These are phyloP conservation scores for Albugo laibachii DNA, from an alignment of 352 stramenopile genomes.

Conservation along the genomic window DNA sequence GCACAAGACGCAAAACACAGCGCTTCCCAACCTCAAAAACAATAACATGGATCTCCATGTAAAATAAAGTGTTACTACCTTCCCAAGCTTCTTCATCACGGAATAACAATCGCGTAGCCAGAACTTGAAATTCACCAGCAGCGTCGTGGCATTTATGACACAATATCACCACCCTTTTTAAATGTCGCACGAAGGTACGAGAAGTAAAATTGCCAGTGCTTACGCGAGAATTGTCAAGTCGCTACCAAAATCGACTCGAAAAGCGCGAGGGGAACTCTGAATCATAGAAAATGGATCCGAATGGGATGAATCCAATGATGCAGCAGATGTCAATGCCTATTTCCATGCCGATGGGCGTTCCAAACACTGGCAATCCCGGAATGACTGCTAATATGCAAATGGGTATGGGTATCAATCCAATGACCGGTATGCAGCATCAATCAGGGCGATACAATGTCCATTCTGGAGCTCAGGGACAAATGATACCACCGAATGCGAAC, in stretches of 20 bases:
- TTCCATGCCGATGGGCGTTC: constrained; percentile 7
- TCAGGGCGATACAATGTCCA: constrained; percentile 2
- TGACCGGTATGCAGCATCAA: constrained; percentile 7
- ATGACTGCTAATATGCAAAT: constrained; percentile 16
- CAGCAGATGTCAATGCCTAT: constrained; percentile 35
- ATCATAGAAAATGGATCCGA: not conserved
- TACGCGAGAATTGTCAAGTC: no score
- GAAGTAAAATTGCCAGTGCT: no score
- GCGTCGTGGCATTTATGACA: no score
- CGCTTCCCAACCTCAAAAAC: no score
- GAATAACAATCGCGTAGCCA: no score
- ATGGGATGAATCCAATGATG: constrained; percentile 36
- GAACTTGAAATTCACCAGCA: no score
- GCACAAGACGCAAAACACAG: no score
- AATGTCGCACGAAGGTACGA: no score
- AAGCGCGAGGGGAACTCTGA: not conserved
- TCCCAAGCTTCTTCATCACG: no score
- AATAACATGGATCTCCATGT: no score
- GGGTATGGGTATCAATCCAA: constrained; percentile 16
- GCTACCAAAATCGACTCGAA: not conserved
- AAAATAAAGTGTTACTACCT: no score
- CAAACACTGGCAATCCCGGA: constrained; percentile 6
- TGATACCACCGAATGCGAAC: constrained; percentile 28
- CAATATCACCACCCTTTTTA: no score
- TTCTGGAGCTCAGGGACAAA: not conserved